phyloP scores from a whole-genome alignment of 2,329 filamentous ascomycete species.

The Dendrostoma leiphaemia region DNA sequence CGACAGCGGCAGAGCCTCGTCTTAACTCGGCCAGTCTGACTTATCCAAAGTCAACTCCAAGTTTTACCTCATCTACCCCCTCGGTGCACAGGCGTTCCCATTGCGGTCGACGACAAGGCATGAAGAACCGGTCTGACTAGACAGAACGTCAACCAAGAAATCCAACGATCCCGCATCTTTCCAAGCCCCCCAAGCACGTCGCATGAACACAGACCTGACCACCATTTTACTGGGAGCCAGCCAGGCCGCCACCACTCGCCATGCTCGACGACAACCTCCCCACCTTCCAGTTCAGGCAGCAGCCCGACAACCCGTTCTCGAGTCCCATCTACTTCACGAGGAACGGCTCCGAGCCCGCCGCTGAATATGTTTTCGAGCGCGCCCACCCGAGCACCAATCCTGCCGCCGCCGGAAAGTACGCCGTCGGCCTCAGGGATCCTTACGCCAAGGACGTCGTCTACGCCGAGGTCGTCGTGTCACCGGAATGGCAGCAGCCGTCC shows the following conservation, averaged over 20 bases:
- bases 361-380: conserved; percentile 78
- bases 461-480: conserved; percentile 79
- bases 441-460: conserved; percentile 79
- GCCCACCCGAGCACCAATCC: conserved; percentile 66
- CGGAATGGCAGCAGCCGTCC: conserved; percentile 81
- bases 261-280: conserved; percentile 98
- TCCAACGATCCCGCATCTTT: not conserved
- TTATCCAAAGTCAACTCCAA: too few species aligned
- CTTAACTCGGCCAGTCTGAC: too few species aligned
- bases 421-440: conserved; percentile 79
- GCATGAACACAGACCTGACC: not conserved
- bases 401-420: conserved; percentile 78
- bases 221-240: not conserved
- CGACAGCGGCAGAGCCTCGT: not conserved
- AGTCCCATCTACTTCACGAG: conserved; percentile 62
- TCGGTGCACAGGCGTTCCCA: not conserved
- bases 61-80: not conserved
- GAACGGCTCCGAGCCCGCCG: conserved; percentile 75
- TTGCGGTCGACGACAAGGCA: not conserved
- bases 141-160: not conserved
- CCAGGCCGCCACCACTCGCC: conserved; percentile 17
- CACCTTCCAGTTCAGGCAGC: conserved; percentile 57
- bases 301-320: conserved; percentile 51
- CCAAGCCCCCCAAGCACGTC: not conserved
- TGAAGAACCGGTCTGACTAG: not conserved